Percentiles rank a stretch among this genome's conserved stretches.
These are phyloP conservation scores for Saprolegnia parasitica DNA, from an alignment of 352 stramenopile genomes.

Conservation along the genomic window DNA sequence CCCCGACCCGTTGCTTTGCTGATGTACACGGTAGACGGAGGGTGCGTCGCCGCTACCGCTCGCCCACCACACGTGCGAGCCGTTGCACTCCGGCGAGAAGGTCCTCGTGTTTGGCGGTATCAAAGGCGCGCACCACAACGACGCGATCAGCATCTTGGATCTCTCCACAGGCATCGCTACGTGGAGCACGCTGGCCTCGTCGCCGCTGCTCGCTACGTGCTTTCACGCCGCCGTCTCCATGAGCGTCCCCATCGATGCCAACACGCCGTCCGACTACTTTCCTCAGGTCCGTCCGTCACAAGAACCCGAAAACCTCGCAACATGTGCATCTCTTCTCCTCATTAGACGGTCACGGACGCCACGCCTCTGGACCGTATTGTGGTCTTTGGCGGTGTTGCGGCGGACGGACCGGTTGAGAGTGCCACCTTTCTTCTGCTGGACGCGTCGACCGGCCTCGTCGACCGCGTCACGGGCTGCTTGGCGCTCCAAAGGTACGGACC, in stretches of 20 bases:
- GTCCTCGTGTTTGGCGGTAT: slow-evolving; percentile 31
- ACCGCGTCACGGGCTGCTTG: slow-evolving; percentile 33
- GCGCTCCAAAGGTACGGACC: slow-evolving; percentile 33
- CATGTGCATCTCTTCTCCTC: slow-evolving; percentile 27
- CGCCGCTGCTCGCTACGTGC: slow-evolving; percentile 35
- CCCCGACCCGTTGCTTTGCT: not conserved
- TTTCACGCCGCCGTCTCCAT: slow-evolving; percentile 36
- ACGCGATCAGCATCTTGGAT: slow-evolving; percentile 47
- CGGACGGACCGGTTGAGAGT: slow-evolving; percentile 31
- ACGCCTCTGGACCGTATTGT: slow-evolving; percentile 12
- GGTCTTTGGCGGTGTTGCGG: slow-evolving; percentile 54
- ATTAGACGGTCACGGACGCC: not conserved
- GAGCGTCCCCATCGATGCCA: slow-evolving; percentile 19
- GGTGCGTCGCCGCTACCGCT: slow-evolving; percentile 22
- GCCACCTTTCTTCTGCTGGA: slow-evolving; percentile 36
- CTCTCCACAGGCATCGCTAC: slow-evolving; percentile 34
- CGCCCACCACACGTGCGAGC: slow-evolving; percentile 11
- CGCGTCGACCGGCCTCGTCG: slow-evolving; percentile 3
- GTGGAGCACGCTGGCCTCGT: slow-evolving; percentile 35
- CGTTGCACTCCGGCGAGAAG: not conserved
- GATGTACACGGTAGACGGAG: not conserved
- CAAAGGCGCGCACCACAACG: slow-evolving; percentile 42
- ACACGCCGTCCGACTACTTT: not conserved
- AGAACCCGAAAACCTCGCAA: slow-evolving; percentile 9
- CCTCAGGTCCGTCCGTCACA: too few species aligned